A percentile compares a stretch with the other conserved stretches of the same genome.
Conservation (phyloP, 2,329 filamentous ascomycete species). For the Apiospora koreana region DNA sequence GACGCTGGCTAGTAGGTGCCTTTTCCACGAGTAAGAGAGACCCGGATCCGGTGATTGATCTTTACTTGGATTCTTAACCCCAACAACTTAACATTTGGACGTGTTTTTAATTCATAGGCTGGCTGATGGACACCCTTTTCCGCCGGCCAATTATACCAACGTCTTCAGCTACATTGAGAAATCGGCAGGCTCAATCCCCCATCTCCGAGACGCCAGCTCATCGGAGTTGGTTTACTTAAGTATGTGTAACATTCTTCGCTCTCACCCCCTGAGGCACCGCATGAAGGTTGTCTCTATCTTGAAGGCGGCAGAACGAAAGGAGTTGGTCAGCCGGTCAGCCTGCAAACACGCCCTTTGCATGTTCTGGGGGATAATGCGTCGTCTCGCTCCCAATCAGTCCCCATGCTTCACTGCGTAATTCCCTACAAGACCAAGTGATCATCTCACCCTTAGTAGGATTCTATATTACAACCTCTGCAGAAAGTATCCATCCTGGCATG, state of each 20-base stretch:
- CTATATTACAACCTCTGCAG: too few relatives aligned
- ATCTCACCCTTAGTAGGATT: not conserved
- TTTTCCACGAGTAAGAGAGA: not conserved
- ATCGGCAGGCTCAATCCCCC: not conserved
- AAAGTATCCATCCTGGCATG: too few relatives aligned
- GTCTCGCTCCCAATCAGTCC: not conserved
- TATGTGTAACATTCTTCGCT: not conserved
- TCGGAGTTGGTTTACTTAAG: not conserved
- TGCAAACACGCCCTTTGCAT: not conserved
- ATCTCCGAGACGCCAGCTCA: not conserved
- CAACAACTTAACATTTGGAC: not conserved
- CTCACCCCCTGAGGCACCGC: not conserved
- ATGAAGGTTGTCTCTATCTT: not conserved
- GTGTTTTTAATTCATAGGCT: not conserved
- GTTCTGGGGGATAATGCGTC: not conserved
- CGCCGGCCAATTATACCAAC: not conserved
- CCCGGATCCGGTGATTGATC: not conserved
- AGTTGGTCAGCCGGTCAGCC: not conserved
- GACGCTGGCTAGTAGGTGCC: not conserved
- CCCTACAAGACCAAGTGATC: not conserved
- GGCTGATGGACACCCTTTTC: not conserved
- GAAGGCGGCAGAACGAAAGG: not conserved
- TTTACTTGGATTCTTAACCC: not conserved
- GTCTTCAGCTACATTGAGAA: not conserved
- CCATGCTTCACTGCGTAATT: not conserved